Base-by-base conservation (phyloP, 2,329 filamentous ascomycete genomes). In the Grosmannia serpens region DNA sequence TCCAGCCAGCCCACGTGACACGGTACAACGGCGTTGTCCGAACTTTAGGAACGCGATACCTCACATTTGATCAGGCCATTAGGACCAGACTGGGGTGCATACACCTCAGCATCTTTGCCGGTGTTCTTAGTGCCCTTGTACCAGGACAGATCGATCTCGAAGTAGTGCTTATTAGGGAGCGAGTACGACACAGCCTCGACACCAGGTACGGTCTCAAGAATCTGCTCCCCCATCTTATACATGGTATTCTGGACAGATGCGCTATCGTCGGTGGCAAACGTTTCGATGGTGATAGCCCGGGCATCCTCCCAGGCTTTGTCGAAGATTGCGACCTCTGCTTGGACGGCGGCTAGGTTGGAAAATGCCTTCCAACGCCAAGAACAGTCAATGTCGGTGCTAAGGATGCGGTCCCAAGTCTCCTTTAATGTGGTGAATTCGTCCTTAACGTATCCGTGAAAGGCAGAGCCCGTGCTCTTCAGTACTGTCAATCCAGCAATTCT, bases 81-180 rank as follows among this genome's bases (percentile, higher is more conserved):
- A 59, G 94, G 94, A 63, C 89, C 85, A 13, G 88, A 88, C 73
- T 97, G 94, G 4, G 94, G 94, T 31, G 89, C 91, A 67, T 94
- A 96, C 24, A 99, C 92, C 70, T 96, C 91, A 56, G 94, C 94
- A 67, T 99, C 88, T 73, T 89, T 88, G 73, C 94, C 94, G 0
- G 89, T 96, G 75, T 99, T 99, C 79, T 96, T 89, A 65, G 91
- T 71, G 33, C 86, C 91, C 73, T 97, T 95, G 80, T 96, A 89
- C 94, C 94, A 99, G 75, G 88, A 92, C 69, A 99, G 75, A 70
- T 97, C 92, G 72, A 97, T 86, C 74, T 97, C 92, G 69, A 97
- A 97, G 76, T 96, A 97, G 75, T 99, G 94, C 78, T 96, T 97
- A 79, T 99, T 99, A 13, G 94, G 94, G 67, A 99, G 79, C 10